Base-by-base conservation (phyloP, 805 yeast species). In the Spathaspora gorwiae region DNA sequence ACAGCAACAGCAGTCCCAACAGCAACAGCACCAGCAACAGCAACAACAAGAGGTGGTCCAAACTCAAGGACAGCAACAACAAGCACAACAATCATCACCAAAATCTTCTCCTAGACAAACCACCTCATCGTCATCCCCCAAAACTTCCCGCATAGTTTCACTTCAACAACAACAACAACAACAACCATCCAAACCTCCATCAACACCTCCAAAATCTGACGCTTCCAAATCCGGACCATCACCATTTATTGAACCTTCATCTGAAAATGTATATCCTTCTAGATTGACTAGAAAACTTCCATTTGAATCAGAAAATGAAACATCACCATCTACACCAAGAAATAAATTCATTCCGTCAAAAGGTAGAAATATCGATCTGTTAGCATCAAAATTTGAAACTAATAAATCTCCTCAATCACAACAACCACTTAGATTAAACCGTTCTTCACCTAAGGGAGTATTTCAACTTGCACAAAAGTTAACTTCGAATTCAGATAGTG, bases 391-490 rank as follows among this genome's bases (percentile, higher is more conserved):
- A 43, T 56, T 56, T 43, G 63, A 57, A 41, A 50, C 14, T 26
- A 15, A 31, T 34, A 37, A 30, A 38, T 9, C 31, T 13, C 39
- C 35, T 15, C 10, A 13, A 13, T 24, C 35, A 39, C 32, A 32
- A 45, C 11, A 11, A 24, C 36, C 29, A 5, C 12, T 6, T 13
- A 19, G 27, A 15, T 31, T 19, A 26, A 19, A 19, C n/a, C 11
- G 31, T 26, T 19, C 30, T 26, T 33, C 43, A 3, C 37, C 43
- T 24, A 32, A 26, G 2, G 54, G 54, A n/a, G 47, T 59, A n/a
- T 42, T 50, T 11, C 53, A 65, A 3, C 53, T 64, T 40, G 62
- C 70, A 8, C 52, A 60, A 5, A 64, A 60, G 45, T 54, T 62
- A 33, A 53, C 58, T 26, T 47, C 54, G 2, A 36, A 26, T 14